Conservation (phyloP, 768 basidiomycete species). For the Calocybe gangraenosa region DNA sequence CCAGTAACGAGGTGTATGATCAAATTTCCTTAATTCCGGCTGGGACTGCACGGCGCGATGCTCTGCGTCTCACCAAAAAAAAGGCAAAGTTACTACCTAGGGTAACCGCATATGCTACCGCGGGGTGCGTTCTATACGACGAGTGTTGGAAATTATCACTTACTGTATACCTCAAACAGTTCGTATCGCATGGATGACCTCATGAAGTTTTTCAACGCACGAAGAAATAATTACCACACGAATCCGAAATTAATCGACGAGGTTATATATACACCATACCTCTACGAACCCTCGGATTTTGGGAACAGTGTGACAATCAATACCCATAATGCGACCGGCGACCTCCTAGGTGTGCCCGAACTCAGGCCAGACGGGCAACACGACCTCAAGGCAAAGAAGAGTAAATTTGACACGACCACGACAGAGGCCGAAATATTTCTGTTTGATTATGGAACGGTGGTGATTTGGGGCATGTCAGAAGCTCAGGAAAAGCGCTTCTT, state of each 20-base stretch:
- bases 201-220: constrained; percentile 85
- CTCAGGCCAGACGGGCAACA: constrained; percentile 37
- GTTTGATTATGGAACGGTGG: constrained; percentile 92
- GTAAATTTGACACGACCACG: constrained; percentile 62
- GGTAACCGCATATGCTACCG: constrained; percentile 96
- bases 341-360: constrained; percentile 78
- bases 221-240: constrained; percentile 78
- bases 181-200: constrained; percentile 88
- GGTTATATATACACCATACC: constrained; percentile 91
- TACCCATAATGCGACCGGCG: constrained; percentile 48
- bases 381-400: constrained; percentile 40
- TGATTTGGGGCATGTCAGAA: constrained; percentile 98
- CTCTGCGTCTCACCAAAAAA: constrained; percentile 86
- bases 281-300: constrained; percentile 54
- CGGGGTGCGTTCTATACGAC: constrained; percentile 69
- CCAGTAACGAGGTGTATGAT: constrained; percentile 68
- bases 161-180: constrained; percentile 31
- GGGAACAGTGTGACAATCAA: constrained; percentile 23
- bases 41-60: constrained; percentile 90
- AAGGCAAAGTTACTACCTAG: constrained; percentile 89
- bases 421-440: constrained; percentile 87
- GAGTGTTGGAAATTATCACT: too few species aligned
- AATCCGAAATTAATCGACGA: constrained; percentile 88
- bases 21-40: constrained; percentile 93
- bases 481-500: constrained; percentile 87